A percentile compares a stretch with the other conserved stretches of the same genome.
Conservation (phyloP, 805 yeast species). For the Nakazawaea wickerhamii region DNA sequence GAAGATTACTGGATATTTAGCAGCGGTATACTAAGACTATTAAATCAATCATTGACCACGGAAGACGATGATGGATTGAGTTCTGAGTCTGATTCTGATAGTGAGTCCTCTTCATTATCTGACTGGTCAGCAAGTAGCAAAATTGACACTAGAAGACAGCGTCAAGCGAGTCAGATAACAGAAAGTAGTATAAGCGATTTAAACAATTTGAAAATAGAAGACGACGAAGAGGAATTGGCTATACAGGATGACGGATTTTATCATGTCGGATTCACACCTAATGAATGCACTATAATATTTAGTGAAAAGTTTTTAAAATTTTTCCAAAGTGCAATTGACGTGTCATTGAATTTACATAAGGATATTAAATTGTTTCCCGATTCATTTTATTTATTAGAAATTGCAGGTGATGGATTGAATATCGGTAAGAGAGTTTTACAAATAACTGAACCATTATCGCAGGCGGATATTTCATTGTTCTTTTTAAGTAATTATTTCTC, state of each 20-base stretch:
- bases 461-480: constrained; percentile 51
- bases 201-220: constrained; percentile 14
- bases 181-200: constrained; percentile 6
- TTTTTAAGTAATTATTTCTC: constrained; percentile 60
- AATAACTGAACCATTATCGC: constrained; percentile 53
- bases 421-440: constrained; percentile 50
- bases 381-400: constrained; percentile 47
- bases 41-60: constrained; percentile 30
- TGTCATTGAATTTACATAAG: constrained; percentile 29
- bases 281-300: constrained; percentile 59
- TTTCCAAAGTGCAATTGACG: constrained; percentile 34
- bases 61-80: constrained; percentile 15
- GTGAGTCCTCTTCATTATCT: constrained; percentile 14
- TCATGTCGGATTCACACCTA: constrained; percentile 57
- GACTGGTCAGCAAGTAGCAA: constrained; percentile 13
- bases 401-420: constrained; percentile 54
- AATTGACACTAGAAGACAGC: constrained; percentile 5
- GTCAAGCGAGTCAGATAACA: background rate
- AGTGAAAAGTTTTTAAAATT: constrained; percentile 32
- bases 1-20: constrained; percentile 48
- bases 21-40: constrained; percentile 43
- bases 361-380: constrained; percentile 37
- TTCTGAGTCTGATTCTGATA: constrained; percentile 18
- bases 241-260: constrained; percentile 42
- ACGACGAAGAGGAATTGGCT: constrained; percentile 15